Conservation (phyloP, 2,329 filamentous ascomycete species). For the Nemania serpens region DNA sequence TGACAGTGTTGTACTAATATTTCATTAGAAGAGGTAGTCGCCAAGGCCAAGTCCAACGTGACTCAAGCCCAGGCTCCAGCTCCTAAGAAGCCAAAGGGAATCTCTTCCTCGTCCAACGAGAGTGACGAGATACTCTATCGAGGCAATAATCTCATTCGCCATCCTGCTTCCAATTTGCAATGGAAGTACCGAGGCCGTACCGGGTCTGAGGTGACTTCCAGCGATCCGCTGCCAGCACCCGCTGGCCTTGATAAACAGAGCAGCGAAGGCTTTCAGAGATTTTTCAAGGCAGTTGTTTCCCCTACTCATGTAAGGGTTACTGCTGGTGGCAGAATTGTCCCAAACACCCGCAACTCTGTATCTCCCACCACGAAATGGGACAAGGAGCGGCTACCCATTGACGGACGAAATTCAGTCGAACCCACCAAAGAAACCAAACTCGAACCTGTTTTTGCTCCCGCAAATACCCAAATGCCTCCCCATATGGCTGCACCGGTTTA, state of each 20-base stretch:
- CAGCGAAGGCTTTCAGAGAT: constrained; percentile 68
- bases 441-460: constrained; percentile 12
- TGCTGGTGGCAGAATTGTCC: constrained; percentile 69
- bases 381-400: constrained; percentile 46
- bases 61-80: constrained; percentile 29
- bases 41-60: constrained; percentile 33
- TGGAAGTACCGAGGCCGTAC: constrained; percentile 54
- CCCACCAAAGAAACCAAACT: constrained; percentile 29
- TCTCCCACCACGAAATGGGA: constrained; percentile 59
- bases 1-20: not conserved
- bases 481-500: constrained; percentile 31
- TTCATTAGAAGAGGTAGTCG: constrained; percentile 35
- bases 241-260: constrained; percentile 58
- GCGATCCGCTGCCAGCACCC: constrained; percentile 59
- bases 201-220: constrained; percentile 48
- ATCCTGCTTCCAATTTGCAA: constrained; percentile 32
- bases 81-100: constrained; percentile 41
- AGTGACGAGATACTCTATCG: constrained; percentile 46
- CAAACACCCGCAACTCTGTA: constrained; percentile 60
- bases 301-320: constrained; percentile 70
- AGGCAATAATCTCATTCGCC: constrained; percentile 41
- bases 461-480: constrained; percentile 25
- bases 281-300: constrained; percentile 70
- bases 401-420: constrained; percentile 35
- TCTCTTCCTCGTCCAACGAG: constrained; percentile 44